Conservation (phyloP, 2,329 filamentous ascomycete genomes). For the Ophiobolus disseminans region DNA sequence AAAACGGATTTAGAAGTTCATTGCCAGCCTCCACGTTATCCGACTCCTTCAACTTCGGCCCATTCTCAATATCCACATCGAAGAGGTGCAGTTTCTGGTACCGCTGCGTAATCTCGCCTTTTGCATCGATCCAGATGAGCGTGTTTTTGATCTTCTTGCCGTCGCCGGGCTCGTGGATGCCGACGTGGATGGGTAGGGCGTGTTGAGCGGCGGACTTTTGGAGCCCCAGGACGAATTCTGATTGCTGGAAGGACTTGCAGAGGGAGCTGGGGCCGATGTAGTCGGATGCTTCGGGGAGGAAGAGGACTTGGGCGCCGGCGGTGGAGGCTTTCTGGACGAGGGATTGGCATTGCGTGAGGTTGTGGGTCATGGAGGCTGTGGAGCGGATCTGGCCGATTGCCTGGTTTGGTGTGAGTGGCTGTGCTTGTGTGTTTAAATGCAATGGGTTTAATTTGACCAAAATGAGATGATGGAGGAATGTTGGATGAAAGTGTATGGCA, state of each 20-base stretch:
- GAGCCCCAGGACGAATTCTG: slow-evolving; percentile 78
- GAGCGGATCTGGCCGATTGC: slow-evolving; percentile 91
- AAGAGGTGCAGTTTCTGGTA: slow-evolving; percentile 96
- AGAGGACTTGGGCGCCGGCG: slow-evolving; percentile 82
- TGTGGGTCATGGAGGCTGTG: slow-evolving; percentile 77
- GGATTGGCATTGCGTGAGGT: slow-evolving; percentile 77
- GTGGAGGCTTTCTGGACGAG: slow-evolving; percentile 75
- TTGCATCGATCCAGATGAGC: slow-evolving; percentile 69
- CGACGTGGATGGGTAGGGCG: slow-evolving; percentile 78
- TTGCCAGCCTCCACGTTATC: slow-evolving; percentile 65
- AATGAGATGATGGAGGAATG: too few species aligned
- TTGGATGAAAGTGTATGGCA: too few species aligned
- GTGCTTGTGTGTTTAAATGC: background rate
- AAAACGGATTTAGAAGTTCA: slow-evolving; percentile 71
- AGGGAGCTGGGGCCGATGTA: slow-evolving; percentile 80
- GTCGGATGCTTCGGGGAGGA: slow-evolving; percentile 90
- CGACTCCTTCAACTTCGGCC: slow-evolving; percentile 68
- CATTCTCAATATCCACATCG: slow-evolving; percentile 68
- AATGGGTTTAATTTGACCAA: too few species aligned
- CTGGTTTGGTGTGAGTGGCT: slow-evolving; percentile 53
- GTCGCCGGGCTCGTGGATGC: slow-evolving; percentile 69
- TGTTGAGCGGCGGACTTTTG: slow-evolving; percentile 70
- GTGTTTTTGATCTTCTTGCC: slow-evolving; percentile 67
- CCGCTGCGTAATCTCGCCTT: slow-evolving; percentile 64
- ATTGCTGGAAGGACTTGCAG: slow-evolving; percentile 69